Evolutionary conservation across 768 basidiomycete genomes (phyloP), one percentile per base, ranked within the genome.

Genomic region (Lentinula raphanica): DNA sequence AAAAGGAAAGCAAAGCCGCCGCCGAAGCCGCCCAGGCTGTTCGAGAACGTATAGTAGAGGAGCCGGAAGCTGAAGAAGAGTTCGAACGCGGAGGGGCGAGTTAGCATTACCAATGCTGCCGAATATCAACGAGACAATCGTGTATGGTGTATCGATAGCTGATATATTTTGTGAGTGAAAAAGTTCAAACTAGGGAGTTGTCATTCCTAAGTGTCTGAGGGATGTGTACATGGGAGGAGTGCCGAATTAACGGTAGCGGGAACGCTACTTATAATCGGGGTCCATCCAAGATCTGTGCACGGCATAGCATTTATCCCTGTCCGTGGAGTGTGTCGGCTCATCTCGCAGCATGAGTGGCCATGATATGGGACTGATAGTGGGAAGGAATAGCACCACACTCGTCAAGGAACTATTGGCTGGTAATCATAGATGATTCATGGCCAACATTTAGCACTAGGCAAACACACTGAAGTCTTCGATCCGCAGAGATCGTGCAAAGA

Each of bases 381-480:
- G 42, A 44, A 44, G 42, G 15, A n/a, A n/a, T 15, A 40, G n/a
- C 0, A 7, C 21, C 40, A 8, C 40, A 44, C 21, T 21, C n/a
- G 42, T 44, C 8, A 21, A 12, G 23, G 9, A 25, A 48, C 15
- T 12, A 48, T 31, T 48, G 17, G 27, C 12, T 17, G 27, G 25
- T 27, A 28, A 28, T 15, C 12, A 48, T 28, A 31, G 12, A 28
- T 31, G 9, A 6, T 28, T 28, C 6, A 29, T 28, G 12, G 19
- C 19, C n/a, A n/a, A 17, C 29, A 35, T 35, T 39, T 15, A 11
- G 7, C 23, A 25, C 80, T 64, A 88, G 49, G 73, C 84, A 69
- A 96, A 95, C 49, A 96, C 75, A 17, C 66, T 75, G 66, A 82
- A 89, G 68, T 94, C 82, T 32, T 79, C 65, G 61, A 96, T 87